Evolutionary conservation across 2,329 filamentous ascomycete genomes (phyloP), one percentile per base, ranked within the genome.

Genomic region (Apiospora sp.): DNA sequence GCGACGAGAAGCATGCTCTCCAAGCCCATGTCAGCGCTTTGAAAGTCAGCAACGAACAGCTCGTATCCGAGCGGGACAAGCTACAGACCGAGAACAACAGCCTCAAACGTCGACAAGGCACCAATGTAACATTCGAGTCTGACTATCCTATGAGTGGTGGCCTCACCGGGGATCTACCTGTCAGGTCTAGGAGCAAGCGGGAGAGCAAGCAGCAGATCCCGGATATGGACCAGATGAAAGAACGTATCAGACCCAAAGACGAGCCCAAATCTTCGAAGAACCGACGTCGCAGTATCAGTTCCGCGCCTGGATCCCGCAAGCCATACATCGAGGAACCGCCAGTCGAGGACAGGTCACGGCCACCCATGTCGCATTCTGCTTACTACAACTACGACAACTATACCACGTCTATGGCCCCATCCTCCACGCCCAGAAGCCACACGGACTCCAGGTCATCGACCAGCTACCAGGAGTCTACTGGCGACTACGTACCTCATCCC

Each of bases 141-240:
- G 69, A 71, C n/a, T 71, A 64, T 49, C 49, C 64, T 41, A 73
- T 73, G 72, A 73, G 64, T 64, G 64, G 72, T 22, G 72, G 72
- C 6, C 71, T 70, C 8, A 69, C 69, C 5, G 69, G 69, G 13
- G 64, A 41, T 5, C 6, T 68, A 41, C 58, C 58, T 14, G 4
- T n/a, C 37, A 58, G 69, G 54, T 64, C 72, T 46, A 69, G 49
- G 61, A 71, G 64, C 51, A 69, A 69, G 46, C 61, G 34, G 8
- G 71, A 51, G 1, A 69, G 64, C 51, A 69, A 72, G 34, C 44
- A 34, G 3, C 54, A 51, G 1, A 27, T 5, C 22, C 14, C 71
- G 24, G 64, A 67, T 4, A 22, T 68, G 51, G 48, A 61, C 12
- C 22, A 34, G 3, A 6, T 73, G 34, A 71, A 16, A 51, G 69